Conservation (phyloP, 2,329 filamentous ascomycete species). For the Sporothrix mexicana region DNA sequence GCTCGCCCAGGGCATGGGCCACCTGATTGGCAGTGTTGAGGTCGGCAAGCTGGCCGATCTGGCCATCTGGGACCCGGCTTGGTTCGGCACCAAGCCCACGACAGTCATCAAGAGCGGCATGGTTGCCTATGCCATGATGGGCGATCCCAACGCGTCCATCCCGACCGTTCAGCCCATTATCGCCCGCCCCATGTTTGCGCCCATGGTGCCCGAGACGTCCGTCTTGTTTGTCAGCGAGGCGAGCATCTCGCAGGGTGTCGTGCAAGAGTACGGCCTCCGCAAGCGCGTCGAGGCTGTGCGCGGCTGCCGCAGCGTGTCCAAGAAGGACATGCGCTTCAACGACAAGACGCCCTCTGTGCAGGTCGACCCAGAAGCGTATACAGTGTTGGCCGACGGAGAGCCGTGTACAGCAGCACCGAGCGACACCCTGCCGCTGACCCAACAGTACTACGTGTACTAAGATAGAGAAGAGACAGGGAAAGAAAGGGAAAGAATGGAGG, state of each 20-base stretch:
- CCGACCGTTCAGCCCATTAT: conserved; percentile 86
- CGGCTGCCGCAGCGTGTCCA: conserved; percentile 74
- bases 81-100: conserved; percentile 85
- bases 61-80: conserved; percentile 82
- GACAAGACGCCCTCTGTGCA: conserved; percentile 82
- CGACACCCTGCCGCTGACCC: conserved; percentile 72
- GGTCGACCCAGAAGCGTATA: conserved; percentile 90
- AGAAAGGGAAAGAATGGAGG: too few relatives aligned
- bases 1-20: conserved; percentile 85
- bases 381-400: conserved; percentile 81
- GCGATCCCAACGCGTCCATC: conserved; percentile 82
- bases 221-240: conserved; percentile 83
- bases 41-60: conserved; percentile 89
- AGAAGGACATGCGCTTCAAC: conserved; percentile 91
- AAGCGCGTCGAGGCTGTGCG: conserved; percentile 83
- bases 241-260: conserved; percentile 69
- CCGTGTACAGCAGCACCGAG: conserved; percentile 76
- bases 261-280: conserved; percentile 74
- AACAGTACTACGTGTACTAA: conserved; percentile 77
- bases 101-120: conserved; percentile 86
- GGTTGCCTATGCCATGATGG: conserved; percentile 84
- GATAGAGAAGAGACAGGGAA: too few relatives aligned
- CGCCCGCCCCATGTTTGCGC: conserved; percentile 84
- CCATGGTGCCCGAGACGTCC: conserved; percentile 71
- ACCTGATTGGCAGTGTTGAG: conserved; percentile 85